Percentiles rank a stretch among this genome's conserved stretches.
Conservation (phyloP, 202 grass and related monocot species). For the Panicum virgatum region DNA sequence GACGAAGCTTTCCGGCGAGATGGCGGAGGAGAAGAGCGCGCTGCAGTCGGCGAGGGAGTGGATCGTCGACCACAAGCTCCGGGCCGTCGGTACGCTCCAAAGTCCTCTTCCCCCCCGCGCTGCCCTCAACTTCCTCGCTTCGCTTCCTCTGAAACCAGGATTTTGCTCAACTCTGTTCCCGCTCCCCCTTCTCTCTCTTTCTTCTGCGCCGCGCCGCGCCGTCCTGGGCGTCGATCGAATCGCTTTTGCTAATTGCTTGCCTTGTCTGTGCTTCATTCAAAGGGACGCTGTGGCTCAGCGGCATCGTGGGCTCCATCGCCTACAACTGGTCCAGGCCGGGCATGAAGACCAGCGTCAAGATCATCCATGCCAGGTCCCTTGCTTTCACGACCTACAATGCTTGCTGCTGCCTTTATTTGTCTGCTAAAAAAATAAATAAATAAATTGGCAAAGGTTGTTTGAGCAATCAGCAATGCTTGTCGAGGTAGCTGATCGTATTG, state of each 20-base stretch:
- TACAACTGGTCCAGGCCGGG: conserved; percentile 90
- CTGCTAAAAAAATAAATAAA: background rate
- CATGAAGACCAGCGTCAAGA: conserved; percentile 96
- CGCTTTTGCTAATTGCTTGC: background rate
- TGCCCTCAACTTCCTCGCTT: too few species aligned
- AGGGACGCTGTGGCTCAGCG: conserved; percentile 82
- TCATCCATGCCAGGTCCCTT: conserved; percentile 84
- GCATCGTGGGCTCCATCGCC: conserved; percentile 68
- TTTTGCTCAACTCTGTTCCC: background rate
- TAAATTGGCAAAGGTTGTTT: background rate
- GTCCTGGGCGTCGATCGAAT: background rate
- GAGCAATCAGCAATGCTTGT: background rate
- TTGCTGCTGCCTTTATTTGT: background rate
- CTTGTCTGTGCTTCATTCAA: background rate
- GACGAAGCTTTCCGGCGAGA: background rate
- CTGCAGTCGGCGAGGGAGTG: conserved; percentile 71
- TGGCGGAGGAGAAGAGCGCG: conserved; percentile 52
- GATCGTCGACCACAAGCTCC: conserved; percentile 93
- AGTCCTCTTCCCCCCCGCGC: too few species aligned
- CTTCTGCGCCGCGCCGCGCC: background rate
- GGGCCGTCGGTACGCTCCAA: conserved; percentile 61
- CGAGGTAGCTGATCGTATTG: background rate
- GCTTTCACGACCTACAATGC: background rate
- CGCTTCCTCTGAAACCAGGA: background rate
- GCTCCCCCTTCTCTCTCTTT: background rate